Percentiles rank a stretch among this genome's conserved stretches.
Conservation (phyloP, 805 yeast genomes). For the Candida nonsorbophila region DNA sequence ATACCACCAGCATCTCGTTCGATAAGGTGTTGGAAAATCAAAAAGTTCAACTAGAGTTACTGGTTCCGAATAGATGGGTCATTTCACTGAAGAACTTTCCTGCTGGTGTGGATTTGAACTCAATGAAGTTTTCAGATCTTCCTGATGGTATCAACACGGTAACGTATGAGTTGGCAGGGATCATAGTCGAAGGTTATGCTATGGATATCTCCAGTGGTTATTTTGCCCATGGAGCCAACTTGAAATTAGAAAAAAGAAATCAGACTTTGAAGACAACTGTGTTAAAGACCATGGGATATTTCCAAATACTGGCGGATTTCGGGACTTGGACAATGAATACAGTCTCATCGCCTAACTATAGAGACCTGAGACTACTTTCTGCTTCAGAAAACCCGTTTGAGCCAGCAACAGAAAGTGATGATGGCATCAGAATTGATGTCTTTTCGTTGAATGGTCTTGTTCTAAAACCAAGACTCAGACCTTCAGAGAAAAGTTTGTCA, state of each 20-base stretch:
- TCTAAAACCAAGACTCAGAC: conserved; percentile 42
- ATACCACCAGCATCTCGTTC: not conserved
- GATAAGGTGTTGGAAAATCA: conserved; percentile 1
- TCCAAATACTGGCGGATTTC: conserved; percentile 70
- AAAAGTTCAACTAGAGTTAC: conserved; percentile 49
- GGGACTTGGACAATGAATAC: conserved; percentile 60
- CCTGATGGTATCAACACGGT: not conserved
- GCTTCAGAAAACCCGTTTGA: conserved; percentile 38
- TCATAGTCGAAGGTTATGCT: conserved; percentile 71
- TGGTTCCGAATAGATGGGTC: conserved; percentile 67
- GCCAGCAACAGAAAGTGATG: conserved; percentile 20
- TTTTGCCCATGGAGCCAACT: conserved; percentile 47
- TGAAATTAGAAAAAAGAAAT: conserved; percentile 27
- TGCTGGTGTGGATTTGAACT: conserved; percentile 51
- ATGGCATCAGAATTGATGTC: conserved; percentile 24
- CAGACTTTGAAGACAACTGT: conserved; percentile 53
- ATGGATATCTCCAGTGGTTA: conserved; percentile 34
- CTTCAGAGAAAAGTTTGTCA: too few species aligned
- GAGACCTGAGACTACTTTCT: conserved; percentile 22
- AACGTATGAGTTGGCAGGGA: conserved; percentile 43
- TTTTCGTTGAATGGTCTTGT: conserved; percentile 41
- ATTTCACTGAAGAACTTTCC: conserved; percentile 44
- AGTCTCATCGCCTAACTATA: conserved; percentile 4
- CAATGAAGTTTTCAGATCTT: conserved; percentile 41
- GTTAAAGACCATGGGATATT: conserved; percentile 80